Base-by-base conservation (phyloP, 1,284 basidiomycete genomes). In the Fistulinella cinereoalba region DNA sequence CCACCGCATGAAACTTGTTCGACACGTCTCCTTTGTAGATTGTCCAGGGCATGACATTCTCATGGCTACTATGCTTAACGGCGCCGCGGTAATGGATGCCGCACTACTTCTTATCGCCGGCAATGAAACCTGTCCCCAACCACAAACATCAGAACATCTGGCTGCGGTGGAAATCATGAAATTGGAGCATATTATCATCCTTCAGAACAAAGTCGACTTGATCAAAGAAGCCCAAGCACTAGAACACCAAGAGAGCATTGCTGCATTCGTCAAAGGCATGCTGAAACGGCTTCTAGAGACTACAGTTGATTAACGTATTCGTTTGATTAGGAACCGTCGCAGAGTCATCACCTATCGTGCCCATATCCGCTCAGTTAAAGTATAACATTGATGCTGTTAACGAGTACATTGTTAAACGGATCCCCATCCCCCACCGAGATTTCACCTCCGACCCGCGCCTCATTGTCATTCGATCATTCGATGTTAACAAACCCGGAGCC, bases 351-450 rank as follows among this genome's bases (percentile, higher is more conserved):
- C 96, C 97, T 43, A 97, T 99, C 68, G 92, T 99, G 40, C 96
- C 96, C 51, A 97, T 99, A 65, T 99, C 96, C 32, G 96, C 96
- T 5, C 97, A 99, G 71, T 77, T 99, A 51, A 93, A 92, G 72
- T 99, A 97, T 80, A 99, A 99, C 77, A 98, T 99, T 61, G 96
- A 98, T 64, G 95, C 96, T n/a, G 95, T 99, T 43, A 97, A 97
- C 74, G 94, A 98, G 66, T 97, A 98, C 75, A 96, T 99, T 67
- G 93, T 96, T 58, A 96, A 93, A 69, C 85, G 90, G 49, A 97
- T 99, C 58, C 92, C 96, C 10, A 89, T 98, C 38, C 96, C 96
- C 32, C 74, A 87, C 31, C 90, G 96, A 53, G 89, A 99, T 75
- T 99, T 99, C 69, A 79, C 84, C 31, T 87, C 93, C 36, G 84